Evolutionary conservation across 192 early-diverging fungal species (phyloP).

Genomic region (Gaertneriomyces sp.): DNA sequence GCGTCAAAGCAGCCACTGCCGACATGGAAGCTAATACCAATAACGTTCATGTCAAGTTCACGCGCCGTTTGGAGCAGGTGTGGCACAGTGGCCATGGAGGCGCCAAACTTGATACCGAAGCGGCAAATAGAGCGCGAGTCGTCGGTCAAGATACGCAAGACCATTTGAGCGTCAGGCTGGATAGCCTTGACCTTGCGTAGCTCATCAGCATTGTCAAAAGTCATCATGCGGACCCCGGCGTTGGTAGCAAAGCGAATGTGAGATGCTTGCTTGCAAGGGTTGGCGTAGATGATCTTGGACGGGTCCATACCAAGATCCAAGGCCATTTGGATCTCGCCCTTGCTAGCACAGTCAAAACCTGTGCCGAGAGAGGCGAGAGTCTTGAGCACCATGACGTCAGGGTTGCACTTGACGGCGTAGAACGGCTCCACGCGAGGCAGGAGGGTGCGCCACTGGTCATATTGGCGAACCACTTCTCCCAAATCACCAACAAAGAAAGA

Average conservation of each 20-base stretch:
- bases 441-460: conserved; percentile 71
- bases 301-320: conserved; percentile 71
- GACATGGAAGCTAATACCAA: conserved; percentile 94
- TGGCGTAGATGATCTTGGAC: conserved; percentile 88
- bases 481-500: conserved; percentile 95
- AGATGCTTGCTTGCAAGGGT: conserved; percentile 98
- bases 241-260: conserved; percentile 82
- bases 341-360: conserved; percentile 98
- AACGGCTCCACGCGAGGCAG: conserved; percentile 95
- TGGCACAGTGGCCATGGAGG: conserved; percentile 64
- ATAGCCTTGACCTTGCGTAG: conserved; percentile 84
- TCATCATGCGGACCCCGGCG: conserved; percentile 85
- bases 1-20: conserved; percentile 92
- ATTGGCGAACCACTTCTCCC: conserved; percentile 86
- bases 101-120: conserved; percentile 96
- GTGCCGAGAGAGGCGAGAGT: conserved; percentile 76
- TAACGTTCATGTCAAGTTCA: conserved; percentile 77
- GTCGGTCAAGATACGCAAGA: conserved; percentile 93
- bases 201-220: conserved; percentile 99
- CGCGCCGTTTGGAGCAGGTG: conserved; percentile 70
- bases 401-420: conserved; percentile 98
- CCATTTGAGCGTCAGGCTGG: conserved; percentile 78
- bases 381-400: conserved; percentile 79
- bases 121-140: conserved; percentile 89
- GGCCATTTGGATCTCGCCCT: conserved; percentile 81